Percentiles rank a stretch among this genome's conserved stretches.
These are phyloP conservation scores for Fusarium zealandicum DNA, from an alignment of 2,329 filamentous ascomycete genomes.

Conservation along the genomic window DNA sequence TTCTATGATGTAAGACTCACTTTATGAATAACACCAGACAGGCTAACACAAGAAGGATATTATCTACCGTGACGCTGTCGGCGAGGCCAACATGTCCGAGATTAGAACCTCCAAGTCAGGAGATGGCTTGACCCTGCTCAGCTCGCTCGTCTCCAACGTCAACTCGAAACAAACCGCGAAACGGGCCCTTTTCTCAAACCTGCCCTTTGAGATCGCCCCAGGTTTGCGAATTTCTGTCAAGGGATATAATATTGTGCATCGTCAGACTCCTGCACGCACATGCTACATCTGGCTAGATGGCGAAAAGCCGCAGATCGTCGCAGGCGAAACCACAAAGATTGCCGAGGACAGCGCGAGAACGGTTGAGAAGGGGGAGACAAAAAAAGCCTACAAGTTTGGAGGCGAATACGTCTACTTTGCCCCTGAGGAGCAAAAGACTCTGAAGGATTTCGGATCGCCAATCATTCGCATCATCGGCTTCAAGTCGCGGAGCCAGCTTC, in stretches of 20 bases:
- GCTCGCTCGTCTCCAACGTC: conserved; percentile 83
- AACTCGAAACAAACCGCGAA: conserved; percentile 90
- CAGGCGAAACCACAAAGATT: conserved; percentile 75
- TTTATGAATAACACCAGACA: background rate
- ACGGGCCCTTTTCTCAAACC: conserved; percentile 82
- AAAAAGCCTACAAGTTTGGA: conserved; percentile 95
- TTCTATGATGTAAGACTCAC: conserved; percentile 81
- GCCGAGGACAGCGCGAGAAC: conserved; percentile 79
- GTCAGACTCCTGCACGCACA: conserved; percentile 79
- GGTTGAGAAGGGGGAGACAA: conserved; percentile 81
- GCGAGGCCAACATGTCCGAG: conserved; percentile 65
- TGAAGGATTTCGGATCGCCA: conserved; percentile 83
- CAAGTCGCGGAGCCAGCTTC: conserved; percentile 78
- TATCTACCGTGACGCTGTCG: conserved; percentile 79
- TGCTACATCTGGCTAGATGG: conserved; percentile 89
- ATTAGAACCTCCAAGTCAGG: conserved; percentile 71
- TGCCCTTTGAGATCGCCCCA: conserved; percentile 88
- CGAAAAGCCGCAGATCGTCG: conserved; percentile 83
- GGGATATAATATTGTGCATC: conserved; percentile 88
- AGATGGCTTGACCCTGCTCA: conserved; percentile 80
- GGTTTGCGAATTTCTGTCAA: conserved; percentile 88
- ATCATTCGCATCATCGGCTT: conserved; percentile 92
- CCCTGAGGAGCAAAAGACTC: conserved; percentile 78
- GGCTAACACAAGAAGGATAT: conserved; percentile 69
- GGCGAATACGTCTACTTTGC: conserved; percentile 88